These are phyloP conservation scores for Escovopsis weberi DNA, from an alignment of 2,329 filamentous ascomycete species.

Conservation along the genomic window DNA sequence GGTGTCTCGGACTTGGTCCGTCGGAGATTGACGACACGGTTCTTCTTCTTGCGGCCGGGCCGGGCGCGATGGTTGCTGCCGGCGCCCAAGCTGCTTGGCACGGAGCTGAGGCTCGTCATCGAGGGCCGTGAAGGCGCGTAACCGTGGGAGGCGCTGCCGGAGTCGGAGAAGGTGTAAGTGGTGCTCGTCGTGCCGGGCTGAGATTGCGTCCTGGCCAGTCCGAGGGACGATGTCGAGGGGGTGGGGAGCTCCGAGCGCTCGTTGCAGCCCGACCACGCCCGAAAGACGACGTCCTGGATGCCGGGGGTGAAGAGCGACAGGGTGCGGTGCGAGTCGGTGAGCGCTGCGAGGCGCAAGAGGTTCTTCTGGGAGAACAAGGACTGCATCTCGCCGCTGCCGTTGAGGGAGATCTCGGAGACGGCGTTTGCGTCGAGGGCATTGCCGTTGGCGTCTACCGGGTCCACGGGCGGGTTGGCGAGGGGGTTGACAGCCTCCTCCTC, in stretches of 20 bases:
- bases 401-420: constrained; percentile 62
- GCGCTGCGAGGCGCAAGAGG: constrained; percentile 62
- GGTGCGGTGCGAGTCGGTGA: constrained; percentile 81
- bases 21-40: constrained; percentile 68
- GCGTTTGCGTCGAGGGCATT: constrained; percentile 62
- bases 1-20: constrained; percentile 41
- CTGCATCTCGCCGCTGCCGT: constrained; percentile 68
- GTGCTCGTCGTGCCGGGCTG: constrained; percentile 42
- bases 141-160: constrained; percentile 47
- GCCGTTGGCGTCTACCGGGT: constrained; percentile 68
- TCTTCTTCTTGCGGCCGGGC: constrained; percentile 64
- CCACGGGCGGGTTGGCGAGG: constrained; percentile 64
- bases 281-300: constrained; percentile 81
- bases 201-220: constrained; percentile 49
- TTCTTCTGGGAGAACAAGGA: constrained; percentile 95
- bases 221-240: constrained; percentile 32
- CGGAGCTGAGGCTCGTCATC: constrained; percentile 45
- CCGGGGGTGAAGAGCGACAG: constrained; percentile 81
- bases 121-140: constrained; percentile 55
- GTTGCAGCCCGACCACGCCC: constrained; percentile 73
- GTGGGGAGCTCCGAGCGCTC: constrained; percentile 40
- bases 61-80: constrained; percentile 47
- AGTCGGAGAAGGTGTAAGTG: constrained; percentile 62
- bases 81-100: constrained; percentile 46
- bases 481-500: constrained; percentile 55